Evolutionary conservation across 805 yeast genomes (phyloP), one percentile per base, ranked within the genome.

Genomic region (Trichomonascus vanleenenianus): DNA sequence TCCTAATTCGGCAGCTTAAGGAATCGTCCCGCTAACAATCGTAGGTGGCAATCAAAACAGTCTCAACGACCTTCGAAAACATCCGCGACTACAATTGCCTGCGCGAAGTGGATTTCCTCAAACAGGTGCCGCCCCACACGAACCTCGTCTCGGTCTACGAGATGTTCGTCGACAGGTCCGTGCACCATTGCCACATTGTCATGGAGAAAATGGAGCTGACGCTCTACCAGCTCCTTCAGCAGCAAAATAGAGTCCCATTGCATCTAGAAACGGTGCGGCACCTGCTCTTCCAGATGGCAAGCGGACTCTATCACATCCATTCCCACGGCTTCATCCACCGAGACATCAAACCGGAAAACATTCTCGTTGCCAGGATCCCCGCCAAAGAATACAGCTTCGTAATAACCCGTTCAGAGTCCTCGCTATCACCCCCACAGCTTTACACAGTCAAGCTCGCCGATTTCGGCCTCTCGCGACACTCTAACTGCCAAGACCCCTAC

Each of bases 341-440:
- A 47, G 98, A 91, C 68, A 73, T 91, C 41, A 91, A 91, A 63
- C 97, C 98, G 0, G 97, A 91, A 58, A 91, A 91, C 63, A 82
- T 91, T 20, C 73, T 91, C 53, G 77, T 89, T 3, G 71, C 80
- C 32, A 78, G 81, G 8, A 18, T 65, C 82, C 14, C 25, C 32
- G 8, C 34, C 14, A 16, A 38, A 31, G 16, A 14, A 22, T n/a
- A 8, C 27, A 22, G 7, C 27, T 22, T 22, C 27, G 27, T 22
- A 5, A 8, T 8, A 22, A n/a, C n/a, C n/a, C n/a, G n/a, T n/a
- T n/a, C n/a, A n/a, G 14, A 38, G 12, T 22, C 4, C 41, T n/a
- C 14, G 30, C n/a, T n/a, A n/a, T n/a, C n/a, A n/a, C n/a, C n/a
- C n/a, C 5, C 39, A n/a, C 19, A 22, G n/a, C 18, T 31, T n/a